Base-by-base conservation (phyloP, 805 yeast species). In the Maudiozyma serrabonitensis region DNA sequence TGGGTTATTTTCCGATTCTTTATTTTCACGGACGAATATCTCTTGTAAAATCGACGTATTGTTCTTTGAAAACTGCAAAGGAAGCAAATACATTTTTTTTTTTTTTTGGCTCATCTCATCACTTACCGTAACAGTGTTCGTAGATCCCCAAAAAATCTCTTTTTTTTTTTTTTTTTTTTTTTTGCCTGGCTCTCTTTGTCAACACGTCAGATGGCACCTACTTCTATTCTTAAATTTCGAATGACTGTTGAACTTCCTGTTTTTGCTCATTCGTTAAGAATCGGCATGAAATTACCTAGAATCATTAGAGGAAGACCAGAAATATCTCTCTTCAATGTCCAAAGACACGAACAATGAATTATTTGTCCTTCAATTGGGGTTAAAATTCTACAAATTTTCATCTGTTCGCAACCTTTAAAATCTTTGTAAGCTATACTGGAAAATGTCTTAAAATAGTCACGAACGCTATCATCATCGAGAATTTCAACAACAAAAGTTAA, bases 301-400 rank as follows among this genome's bases (percentile, higher is more conserved):
- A 93, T 84, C 95, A 91, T 90, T 88, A 93, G 84, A 15, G 99
- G 99, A 47, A 91, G 83, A 8, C 96, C 97, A 69, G 93, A 91
- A 16, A 91, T 95, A 63, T 91, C 98, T 63, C 97, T 74, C 62
- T 90, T 89, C 55, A 93, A 70, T 0, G 98, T 93, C 95, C 96
- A 87, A 59, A 86, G 82, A 58, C 95, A 83, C 28, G 87, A 80
- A 0, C 97, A 87, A 46, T 83, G 73, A 44, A 91, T 77, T 23
- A 63, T 64, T 49, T 78, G 77, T 13, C 64, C 66, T 38, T 64
- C 62, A 50, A 69, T 60, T 40, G 84, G 79, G 0, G 90, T 84
- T 41, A 87, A 62, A 37, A 91, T 70, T 0, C 89, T 82, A 69
- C 97, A 91, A 47, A 81, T 86, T 28, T 87, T 80, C 87, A 87